A percentile compares a stretch with the other conserved stretches of the same genome.
These are phyloP conservation scores for Podosphaera fusca DNA, from an alignment of 2,329 filamentous ascomycete genomes.

Conservation along the genomic window DNA sequence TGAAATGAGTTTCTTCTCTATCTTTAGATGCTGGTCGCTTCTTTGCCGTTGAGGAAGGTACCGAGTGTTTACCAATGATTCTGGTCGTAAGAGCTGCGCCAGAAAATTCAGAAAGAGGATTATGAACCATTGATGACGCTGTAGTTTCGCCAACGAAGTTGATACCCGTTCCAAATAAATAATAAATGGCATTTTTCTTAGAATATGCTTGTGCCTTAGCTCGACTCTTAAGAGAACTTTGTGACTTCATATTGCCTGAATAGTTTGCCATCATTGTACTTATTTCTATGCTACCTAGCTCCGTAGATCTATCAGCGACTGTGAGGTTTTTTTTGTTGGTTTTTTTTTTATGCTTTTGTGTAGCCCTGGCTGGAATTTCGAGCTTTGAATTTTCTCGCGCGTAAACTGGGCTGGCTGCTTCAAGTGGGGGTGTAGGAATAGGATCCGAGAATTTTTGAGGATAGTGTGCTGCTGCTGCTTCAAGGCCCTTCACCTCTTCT, in stretches of 20 bases:
- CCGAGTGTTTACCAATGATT: conserved; percentile 5
- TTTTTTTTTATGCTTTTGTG: conserved; percentile 17
- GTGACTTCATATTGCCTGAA: conserved; percentile 32
- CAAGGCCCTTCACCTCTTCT: conserved; percentile 14
- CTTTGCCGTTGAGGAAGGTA: background rate
- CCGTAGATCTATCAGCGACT: conserved; percentile 25
- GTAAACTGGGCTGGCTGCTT: background rate
- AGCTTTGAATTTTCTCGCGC: background rate
- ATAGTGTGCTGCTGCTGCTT: background rate
- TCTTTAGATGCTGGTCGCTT: conserved; percentile 6
- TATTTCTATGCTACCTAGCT: conserved; percentile 32
- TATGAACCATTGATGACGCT: conserved; percentile 17
- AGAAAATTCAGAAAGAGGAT: conserved; percentile 34
- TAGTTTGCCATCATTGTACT: conserved; percentile 35
- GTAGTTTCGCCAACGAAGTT: conserved; percentile 27
- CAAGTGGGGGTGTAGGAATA: background rate
- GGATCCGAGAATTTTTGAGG: background rate
- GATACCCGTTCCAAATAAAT: conserved; percentile 33
- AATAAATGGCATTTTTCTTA: conserved; percentile 39
- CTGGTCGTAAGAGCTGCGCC: conserved; percentile 28
- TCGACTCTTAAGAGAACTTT: conserved; percentile 21
- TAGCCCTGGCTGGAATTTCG: conserved; percentile 18
- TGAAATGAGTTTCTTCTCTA: conserved; percentile 8
- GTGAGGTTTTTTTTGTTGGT: conserved; percentile 19
- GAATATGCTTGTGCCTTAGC: conserved; percentile 22